Evolutionary conservation across 2,329 filamentous ascomycete genomes (phyloP), one percentile per base, ranked within the genome.

Genomic region (Aureobasidium subglaciale): DNA sequence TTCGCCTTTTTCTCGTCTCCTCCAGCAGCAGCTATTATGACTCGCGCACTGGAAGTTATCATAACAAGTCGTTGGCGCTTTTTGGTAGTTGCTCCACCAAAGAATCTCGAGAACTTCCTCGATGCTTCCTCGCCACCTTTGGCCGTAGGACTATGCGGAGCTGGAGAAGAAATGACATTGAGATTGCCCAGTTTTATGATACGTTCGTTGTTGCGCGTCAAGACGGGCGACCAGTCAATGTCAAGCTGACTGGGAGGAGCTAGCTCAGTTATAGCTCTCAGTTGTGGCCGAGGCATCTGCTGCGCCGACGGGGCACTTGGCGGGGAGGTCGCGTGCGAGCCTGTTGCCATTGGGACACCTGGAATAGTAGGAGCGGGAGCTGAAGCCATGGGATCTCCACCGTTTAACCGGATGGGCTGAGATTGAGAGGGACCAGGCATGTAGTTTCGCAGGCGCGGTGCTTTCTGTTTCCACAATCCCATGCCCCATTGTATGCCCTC

Each of bases 1-100:
- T 99, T 99, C 20, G 90, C 82, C 70, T 93, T 91, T 74, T 99
- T 99, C 68, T 97, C 92, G 61, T 96, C 93, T 0, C 92, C 93
- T 6, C 92, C 91, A 22, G 91, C 86, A 5, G 93, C 88, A 11
- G 90, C 92, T 65, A 99, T 79, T 45, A 99, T 85, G 52, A 99
- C 86, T 40, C 93, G 85, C 15, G 87, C 93, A 63, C 88, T 90
- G 1, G 90, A 95, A 2, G 93, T 99, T 54, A 99, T 83, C 85
- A 99, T 91, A 6, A 99, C 93, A 54, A 99, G 76, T 43, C 93
- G 82, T 68, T 96, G 90, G 61, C 91, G 81, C 73, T 96, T 96
- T 75, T 97, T 99, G 8, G 87, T 88, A 9, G 88, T 89, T 66
- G 85, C 91, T 53, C 90, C 89, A 27, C 90, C 88, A 70, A 99